Evolutionary conservation across 352 stramenopile species (phyloP).

Genomic region (Thalassiosira livingstoniorum): DNA sequence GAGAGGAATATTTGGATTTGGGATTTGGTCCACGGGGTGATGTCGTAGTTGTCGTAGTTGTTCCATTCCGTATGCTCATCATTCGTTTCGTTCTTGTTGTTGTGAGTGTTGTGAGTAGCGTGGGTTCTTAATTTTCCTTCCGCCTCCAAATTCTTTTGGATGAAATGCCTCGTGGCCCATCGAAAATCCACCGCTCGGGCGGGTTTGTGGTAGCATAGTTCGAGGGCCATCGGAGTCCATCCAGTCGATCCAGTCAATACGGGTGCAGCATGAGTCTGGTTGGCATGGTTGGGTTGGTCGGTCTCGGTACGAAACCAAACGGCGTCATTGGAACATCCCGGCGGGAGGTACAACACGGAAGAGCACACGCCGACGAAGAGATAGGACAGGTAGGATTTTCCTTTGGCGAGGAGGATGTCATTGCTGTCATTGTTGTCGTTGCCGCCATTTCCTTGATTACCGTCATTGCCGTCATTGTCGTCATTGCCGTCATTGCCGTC

Average conservation of each 20-base stretch:
- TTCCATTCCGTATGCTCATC: too few species aligned
- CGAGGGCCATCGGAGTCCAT: slow-evolving; percentile 21
- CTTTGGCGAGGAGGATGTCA: slow-evolving; percentile 28
- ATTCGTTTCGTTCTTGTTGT: neutral
- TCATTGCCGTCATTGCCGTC: neutral
- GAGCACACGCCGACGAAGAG: slow-evolving; percentile 37
- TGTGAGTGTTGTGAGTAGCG: neutral
- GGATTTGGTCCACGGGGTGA: neutral
- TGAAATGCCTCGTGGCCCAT: slow-evolving; percentile 37
- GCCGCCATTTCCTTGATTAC: neutral
- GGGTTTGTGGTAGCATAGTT: slow-evolving; percentile 41
- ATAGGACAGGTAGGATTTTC: slow-evolving; percentile 37
- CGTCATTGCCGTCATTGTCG: neutral
- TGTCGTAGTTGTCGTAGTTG: too few species aligned
- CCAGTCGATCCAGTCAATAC: neutral
- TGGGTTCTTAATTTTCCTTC: neutral
- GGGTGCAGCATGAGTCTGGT: neutral
- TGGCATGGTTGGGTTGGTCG: neutral
- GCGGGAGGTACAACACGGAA: slow-evolving; percentile 30
- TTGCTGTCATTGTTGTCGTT: neutral
- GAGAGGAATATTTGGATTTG: slow-evolving; percentile 20
- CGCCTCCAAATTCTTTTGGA: slow-evolving; percentile 26
- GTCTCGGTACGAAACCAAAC: neutral
- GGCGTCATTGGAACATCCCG: neutral
- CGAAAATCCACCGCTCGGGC: slow-evolving; percentile 12